Conservation (phyloP, 495 filamentous ascomycete species). For the Aspergillus bertholletiae region DNA sequence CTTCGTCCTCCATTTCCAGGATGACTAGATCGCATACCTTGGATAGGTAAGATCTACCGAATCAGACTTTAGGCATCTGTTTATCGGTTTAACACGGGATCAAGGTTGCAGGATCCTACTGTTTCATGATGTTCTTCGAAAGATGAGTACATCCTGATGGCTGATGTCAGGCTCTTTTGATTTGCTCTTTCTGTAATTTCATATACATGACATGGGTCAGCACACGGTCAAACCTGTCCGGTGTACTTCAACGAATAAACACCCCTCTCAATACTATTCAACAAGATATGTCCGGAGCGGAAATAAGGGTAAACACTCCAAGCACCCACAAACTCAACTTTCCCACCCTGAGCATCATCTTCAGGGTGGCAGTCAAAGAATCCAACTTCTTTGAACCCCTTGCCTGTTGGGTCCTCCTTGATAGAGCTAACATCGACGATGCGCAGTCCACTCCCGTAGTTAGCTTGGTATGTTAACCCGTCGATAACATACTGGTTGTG, state of each 20-base stretch:
- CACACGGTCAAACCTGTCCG: background rate
- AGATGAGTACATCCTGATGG: too few relatives aligned
- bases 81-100: too few relatives aligned
- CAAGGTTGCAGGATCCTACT: too few relatives aligned
- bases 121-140: too few relatives aligned
- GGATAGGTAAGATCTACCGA: too few relatives aligned
- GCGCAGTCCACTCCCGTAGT: constrained; percentile 18
- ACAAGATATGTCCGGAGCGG: constrained; percentile 10
- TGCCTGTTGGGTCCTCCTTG: constrained; percentile 10
- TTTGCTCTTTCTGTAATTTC: too few relatives aligned
- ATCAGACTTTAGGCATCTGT: too few relatives aligned
- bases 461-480: constrained; percentile 16
- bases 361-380: constrained; percentile 17
- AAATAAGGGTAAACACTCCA: constrained; percentile 20
- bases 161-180: too few relatives aligned
- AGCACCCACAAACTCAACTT: constrained; percentile 16
- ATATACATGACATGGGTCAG: too few relatives aligned
- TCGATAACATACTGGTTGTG: constrained; percentile 21
- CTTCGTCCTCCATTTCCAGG: too few relatives aligned
- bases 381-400: constrained; percentile 12
- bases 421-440: constrained; percentile 18
- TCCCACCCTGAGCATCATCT: constrained; percentile 11
- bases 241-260: constrained; percentile 18
- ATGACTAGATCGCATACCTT: too few relatives aligned
- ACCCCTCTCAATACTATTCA: constrained; percentile 19